phyloP scores from a whole-genome alignment of 2,329 filamentous ascomycete genomes.

The Hymenoscyphus salicellus region DNA sequence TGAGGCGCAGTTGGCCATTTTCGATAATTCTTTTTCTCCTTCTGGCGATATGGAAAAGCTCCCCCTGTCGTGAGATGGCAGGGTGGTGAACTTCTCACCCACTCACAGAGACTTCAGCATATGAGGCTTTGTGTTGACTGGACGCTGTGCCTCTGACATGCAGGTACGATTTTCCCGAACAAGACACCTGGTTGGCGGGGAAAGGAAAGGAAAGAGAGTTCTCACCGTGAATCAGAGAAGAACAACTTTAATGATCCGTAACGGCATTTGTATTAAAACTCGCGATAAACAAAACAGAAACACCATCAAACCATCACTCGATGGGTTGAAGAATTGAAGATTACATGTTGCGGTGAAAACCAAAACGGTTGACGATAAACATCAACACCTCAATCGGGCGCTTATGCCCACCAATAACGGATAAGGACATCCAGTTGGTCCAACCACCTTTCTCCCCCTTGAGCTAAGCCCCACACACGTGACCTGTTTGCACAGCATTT shows the following conservation, averaged over 20 bases:
- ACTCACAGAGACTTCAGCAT: neutral
- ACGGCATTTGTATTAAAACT: neutral
- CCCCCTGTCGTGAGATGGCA: neutral
- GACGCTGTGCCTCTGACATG: neutral
- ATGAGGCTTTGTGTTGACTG: neutral
- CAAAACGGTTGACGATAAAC: neutral
- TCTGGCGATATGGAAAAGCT: slow-evolving; percentile 7
- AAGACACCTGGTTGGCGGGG: neutral
- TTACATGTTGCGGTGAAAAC: neutral
- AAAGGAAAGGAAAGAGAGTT: neutral
- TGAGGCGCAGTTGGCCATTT: slow-evolving; percentile 13
- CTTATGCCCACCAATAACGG: neutral
- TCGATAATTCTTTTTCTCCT: slow-evolving; percentile 6
- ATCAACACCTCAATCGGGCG: neutral
- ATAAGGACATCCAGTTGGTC: neutral
- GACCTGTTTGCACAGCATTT: slow-evolving; percentile 7
- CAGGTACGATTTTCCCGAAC: neutral
- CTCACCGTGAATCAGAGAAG: neutral
- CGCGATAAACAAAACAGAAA: neutral
- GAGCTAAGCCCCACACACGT: slow-evolving; percentile 7
- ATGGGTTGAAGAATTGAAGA: neutral
- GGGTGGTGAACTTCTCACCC: neutral
- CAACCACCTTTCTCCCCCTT: neutral
- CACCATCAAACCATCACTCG: neutral
- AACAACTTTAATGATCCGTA: neutral